Base-by-base conservation (phyloP, 106 monocot species). In the Platanthera guangdongensis region DNA sequence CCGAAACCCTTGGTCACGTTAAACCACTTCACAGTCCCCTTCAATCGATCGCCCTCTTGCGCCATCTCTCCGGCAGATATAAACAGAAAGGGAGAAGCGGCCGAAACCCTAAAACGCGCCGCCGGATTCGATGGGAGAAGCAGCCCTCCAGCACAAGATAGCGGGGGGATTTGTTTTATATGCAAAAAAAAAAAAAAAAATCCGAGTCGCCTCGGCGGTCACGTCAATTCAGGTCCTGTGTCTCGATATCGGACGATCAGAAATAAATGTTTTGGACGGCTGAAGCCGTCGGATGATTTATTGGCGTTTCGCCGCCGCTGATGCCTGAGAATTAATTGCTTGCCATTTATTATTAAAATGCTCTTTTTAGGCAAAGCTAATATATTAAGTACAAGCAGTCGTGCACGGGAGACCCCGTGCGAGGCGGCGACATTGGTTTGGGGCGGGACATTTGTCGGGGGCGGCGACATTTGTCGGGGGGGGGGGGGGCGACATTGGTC, bases 1-100 rank as follows among this genome's bases (percentile, higher is more conserved):
- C 81, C 81, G 75, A 75, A 81, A 2, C 81, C 81, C 69, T 81
- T 80, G 74, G 32, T 80, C 7, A 30, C 64, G 67, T 80, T 74
- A 64, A 80, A 80, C 80, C 80, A 80, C 57, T 75, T 81, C 12
- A 81, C 81, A 2, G 75, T 68, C 47, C 81, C 81, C 75, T 81
- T 68, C 68, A 57, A 74, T 68, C 80, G 62, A 16, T 15, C 39
- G 52, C 63, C 67, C 0, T 62, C 72, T 10, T 79, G 73, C 10
- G 74, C 74, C 74, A 74, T 80, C 15, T 51, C 32, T 13, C 28
- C 30, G 4, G 28, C 59, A 60, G 59, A 60, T 60, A 8, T 0
- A 3, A 25, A 63, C 21, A 22, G 7, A 63, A 63, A 16, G 62
- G 4, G 62, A 13, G 9, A 63, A 65, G 3, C 65, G 11, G 11